Base-by-base conservation (phyloP, 1,284 basidiomycete species). In the Tetrapyrgos nigripes region DNA sequence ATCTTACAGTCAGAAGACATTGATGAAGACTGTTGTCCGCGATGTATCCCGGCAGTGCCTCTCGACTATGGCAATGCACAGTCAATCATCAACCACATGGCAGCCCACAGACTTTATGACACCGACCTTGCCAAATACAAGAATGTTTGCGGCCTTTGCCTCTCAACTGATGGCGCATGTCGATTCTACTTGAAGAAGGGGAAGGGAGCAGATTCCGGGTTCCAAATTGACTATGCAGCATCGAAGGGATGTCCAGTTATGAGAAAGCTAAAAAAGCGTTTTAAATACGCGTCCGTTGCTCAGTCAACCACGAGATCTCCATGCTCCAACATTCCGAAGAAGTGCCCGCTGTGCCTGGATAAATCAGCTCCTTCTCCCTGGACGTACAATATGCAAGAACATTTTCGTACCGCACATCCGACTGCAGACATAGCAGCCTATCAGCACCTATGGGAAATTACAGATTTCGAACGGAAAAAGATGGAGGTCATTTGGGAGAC, bases 271-370 rank as follows among this genome's bases (percentile, higher is more conserved):
- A 62, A 21, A 64, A 59, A 62, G 23, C 63, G 57, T 4, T 69
- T 63, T 56, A 54, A 53, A 5, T 70, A 72, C 51, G 45, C 49
- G 11, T 48, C 62, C 45, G 74, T 71, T 0, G 53, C 60, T 1
- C 62, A 60, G 31, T 74, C 66, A 0, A 62, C 48, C 0, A 13
- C 48, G 3, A 54, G 46, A 0, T 67, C 64, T 4, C 74, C 73
- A n/a, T 71, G 67, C 28, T 66, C 70, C 1, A 76, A 75, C 51
- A 68, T 73, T 2, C 73, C 71, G 1, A 49, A 71, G 5, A 4
- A 9, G 1, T 76, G 73, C 52, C 66, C 66, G 1, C 28, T 66
- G 3, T 73, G 73, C 50, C 53, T 27, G 27, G 61, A 48, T 17
- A 21, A 21, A 27, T 24, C 21, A 19, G 19, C 62, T 17, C 66